These are phyloP conservation scores for Apiospora saccharicola DNA, from an alignment of 2,329 filamentous ascomycete species.

Conservation along the genomic window DNA sequence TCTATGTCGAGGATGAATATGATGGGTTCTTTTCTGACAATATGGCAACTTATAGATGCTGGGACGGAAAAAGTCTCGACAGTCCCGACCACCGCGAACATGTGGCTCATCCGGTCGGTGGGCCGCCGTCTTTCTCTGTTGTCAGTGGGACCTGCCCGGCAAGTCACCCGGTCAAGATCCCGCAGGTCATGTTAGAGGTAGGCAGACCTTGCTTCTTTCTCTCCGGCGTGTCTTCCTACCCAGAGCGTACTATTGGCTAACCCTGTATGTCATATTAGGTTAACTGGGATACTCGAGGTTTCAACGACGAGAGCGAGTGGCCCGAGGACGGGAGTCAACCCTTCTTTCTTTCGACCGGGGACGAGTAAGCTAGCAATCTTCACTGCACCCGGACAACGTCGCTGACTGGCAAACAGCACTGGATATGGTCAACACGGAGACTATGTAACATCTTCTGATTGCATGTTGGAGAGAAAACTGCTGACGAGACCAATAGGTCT, in stretches of 20 bases:
- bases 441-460: neutral
- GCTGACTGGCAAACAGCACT: conserved; percentile 17
- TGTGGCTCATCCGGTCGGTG: conserved; percentile 50
- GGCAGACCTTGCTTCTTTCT: too few relatives aligned
- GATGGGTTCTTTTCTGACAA: neutral
- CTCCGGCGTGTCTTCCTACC: accelerated
- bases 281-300: conserved; percentile 47
- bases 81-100: conserved; percentile 32
- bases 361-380: conserved; percentile 35
- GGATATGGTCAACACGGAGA: conserved; percentile 28
- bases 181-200: conserved; percentile 50
- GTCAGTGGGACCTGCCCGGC: conserved; percentile 60
- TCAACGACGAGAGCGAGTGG: conserved; percentile 44
- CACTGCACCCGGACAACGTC: neutral
- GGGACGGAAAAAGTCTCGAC: conserved; percentile 33
- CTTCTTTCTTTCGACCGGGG: conserved; percentile 46
- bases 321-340: conserved; percentile 42
- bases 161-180: conserved; percentile 42
- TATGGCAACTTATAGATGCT: conserved; percentile 32
- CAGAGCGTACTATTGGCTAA: neutral
- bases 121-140: conserved; percentile 37
- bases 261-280: conserved; percentile 41
- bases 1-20: too few relatives aligned
- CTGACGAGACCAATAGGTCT: neutral
- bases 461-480: too few relatives aligned